phyloP scores from a whole-genome alignment of 2,329 filamentous ascomycete genomes.

The Coleophoma crateriformis region DNA sequence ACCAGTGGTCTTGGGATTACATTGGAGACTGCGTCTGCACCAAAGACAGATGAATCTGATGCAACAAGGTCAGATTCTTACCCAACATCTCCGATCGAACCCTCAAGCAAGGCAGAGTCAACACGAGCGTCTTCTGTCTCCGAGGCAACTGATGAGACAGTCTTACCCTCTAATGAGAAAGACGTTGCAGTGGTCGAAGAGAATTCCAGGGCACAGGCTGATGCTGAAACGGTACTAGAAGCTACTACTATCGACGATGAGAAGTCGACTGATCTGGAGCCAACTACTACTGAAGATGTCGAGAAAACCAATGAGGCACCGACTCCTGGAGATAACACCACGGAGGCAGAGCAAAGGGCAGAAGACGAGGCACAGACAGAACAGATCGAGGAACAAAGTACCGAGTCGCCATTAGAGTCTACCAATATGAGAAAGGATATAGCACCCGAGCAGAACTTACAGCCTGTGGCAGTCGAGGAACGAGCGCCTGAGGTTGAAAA shows the following conservation, averaged over 20 bases:
- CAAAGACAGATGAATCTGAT: conserved; percentile 27
- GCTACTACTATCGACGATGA: neutral
- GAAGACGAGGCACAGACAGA: too few species aligned
- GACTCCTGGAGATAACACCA: too few species aligned
- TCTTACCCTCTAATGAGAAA: conserved; percentile 28
- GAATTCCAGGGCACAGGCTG: neutral
- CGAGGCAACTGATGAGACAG: conserved; percentile 56
- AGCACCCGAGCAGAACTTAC: too few species aligned
- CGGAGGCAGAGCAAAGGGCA: too few species aligned
- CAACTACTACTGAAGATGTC: neutral
- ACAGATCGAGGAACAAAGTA: too few species aligned
- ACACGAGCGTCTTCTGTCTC: conserved; percentile 61
- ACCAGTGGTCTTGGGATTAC: conserved; percentile 48
- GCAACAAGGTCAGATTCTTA: conserved; percentile 47
- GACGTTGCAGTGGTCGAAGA: neutral
- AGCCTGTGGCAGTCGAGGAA: too few species aligned
- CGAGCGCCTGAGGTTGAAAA: too few species aligned
- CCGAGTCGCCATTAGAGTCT: too few species aligned
- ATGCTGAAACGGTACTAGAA: neutral
- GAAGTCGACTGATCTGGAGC: neutral
- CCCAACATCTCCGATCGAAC: conserved; percentile 48
- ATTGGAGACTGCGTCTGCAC: conserved; percentile 38
- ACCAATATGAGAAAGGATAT: too few species aligned
- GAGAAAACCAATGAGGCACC: too few species aligned
- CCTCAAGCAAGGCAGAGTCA: conserved; percentile 51